Evolutionary conservation across 2,329 filamentous ascomycete genomes (phyloP).

Genomic region (Verticillium tricorpus): DNA sequence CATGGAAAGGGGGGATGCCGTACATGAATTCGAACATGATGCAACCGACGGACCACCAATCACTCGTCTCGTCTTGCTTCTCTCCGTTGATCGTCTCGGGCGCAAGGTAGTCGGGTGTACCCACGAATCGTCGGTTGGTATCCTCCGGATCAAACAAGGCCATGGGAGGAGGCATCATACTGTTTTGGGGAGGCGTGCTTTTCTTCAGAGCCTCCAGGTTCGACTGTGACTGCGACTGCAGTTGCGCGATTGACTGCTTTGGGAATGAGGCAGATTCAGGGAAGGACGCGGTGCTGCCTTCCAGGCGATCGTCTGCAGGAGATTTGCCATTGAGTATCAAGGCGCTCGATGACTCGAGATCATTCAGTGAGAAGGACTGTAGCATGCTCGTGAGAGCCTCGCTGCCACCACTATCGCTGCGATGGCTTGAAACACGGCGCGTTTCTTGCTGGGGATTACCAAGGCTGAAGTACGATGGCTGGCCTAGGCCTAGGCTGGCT

Average conservation of each 20-base stretch:
- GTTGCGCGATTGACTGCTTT: constrained; percentile 23
- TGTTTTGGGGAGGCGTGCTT: constrained; percentile 57
- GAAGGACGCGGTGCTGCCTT: constrained; percentile 67
- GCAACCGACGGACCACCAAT: constrained; percentile 99
- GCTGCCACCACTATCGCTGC: constrained; percentile 90
- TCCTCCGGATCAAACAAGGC: constrained; percentile 94
- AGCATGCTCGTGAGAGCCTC: constrained; percentile 82
- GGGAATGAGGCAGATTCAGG: constrained; percentile 72
- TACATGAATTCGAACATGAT: constrained; percentile 96
- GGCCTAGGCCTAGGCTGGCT: constrained; percentile 60
- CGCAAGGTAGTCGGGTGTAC: constrained; percentile 93
- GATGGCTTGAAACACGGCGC: constrained; percentile 64
- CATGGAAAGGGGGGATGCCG: constrained; percentile 91
- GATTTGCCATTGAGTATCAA: constrained; percentile 37
- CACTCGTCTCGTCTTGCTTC: constrained; percentile 94
- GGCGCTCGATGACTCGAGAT: constrained; percentile 39
- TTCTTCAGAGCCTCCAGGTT: constrained; percentile 47
- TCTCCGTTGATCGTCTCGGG: constrained; percentile 95
- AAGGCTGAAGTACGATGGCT: constrained; percentile 91
- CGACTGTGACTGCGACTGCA: constrained; percentile 26
- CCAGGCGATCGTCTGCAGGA: constrained; percentile 62
- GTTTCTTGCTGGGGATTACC: constrained; percentile 53
- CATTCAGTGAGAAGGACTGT: constrained; percentile 69
- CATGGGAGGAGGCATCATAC: constrained; percentile 86
- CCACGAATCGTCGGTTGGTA: constrained; percentile 87